Evolutionary conservation across 2,329 filamentous ascomycete genomes (phyloP).

Genomic region (Fusarium haematococcum): DNA sequence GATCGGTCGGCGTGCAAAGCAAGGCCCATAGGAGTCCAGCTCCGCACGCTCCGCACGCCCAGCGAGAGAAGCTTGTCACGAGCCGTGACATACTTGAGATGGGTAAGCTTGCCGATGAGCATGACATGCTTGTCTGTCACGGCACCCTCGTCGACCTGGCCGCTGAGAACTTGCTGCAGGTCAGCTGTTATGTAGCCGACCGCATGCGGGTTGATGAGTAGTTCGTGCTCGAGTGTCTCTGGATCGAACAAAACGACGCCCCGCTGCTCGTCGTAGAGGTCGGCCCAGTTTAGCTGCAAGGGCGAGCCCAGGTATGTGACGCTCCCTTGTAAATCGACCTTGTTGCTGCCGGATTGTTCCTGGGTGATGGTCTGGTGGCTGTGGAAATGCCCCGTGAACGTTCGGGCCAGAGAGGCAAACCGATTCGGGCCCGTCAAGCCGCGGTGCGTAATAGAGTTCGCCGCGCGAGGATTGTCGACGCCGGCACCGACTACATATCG

Average conservation of each 20-base stretch:
- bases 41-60: slow-evolving; percentile 17
- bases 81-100: slow-evolving; percentile 25
- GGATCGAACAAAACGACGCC: slow-evolving; percentile 36
- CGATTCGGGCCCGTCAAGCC: slow-evolving; percentile 31
- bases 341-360: neutral
- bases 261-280: slow-evolving; percentile 34
- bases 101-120: slow-evolving; percentile 22
- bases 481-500: slow-evolving; percentile 3
- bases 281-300: slow-evolving; percentile 33
- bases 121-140: slow-evolving; percentile 31
- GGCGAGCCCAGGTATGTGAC: slow-evolving; percentile 38
- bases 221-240: slow-evolving; percentile 29
- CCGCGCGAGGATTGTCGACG: neutral
- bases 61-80: slow-evolving; percentile 33
- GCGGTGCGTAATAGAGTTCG: slow-evolving; percentile 12
- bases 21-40: slow-evolving; percentile 16
- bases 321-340: slow-evolving; percentile 20
- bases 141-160: neutral
- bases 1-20: neutral
- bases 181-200: slow-evolving; percentile 26
- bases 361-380: slow-evolving; percentile 36
- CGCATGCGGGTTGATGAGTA: slow-evolving; percentile 32
- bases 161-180: slow-evolving; percentile 17
- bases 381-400: slow-evolving; percentile 40
- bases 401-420: slow-evolving; percentile 37